These are phyloP conservation scores for Dinochytrium kinnereticum DNA, from an alignment of 371 early-diverging fungal species.

Conservation along the genomic window DNA sequence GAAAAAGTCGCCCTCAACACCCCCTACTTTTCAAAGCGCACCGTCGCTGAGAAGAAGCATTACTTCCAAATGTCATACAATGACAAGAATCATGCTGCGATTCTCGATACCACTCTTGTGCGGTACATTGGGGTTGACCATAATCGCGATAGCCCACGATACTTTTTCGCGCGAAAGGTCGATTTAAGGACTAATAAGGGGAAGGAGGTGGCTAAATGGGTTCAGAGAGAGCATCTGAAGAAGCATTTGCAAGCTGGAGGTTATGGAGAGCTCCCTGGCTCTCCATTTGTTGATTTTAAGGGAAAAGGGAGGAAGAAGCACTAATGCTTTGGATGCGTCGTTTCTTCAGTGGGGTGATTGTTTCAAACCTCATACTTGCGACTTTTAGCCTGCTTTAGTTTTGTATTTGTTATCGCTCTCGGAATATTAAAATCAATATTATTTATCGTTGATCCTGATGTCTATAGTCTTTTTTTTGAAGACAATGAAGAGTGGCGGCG, in stretches of 20 bases:
- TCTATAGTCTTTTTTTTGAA: too few relatives aligned
- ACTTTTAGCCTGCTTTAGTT: too few relatives aligned
- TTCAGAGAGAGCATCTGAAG: slow-evolving; percentile 13
- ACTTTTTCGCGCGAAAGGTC: slow-evolving; percentile 40
- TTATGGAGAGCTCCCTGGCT: background rate
- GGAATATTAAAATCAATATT: too few relatives aligned
- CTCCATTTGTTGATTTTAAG: background rate
- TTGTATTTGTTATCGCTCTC: too few relatives aligned
- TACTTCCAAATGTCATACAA: background rate
- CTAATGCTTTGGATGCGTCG: background rate
- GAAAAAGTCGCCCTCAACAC: slow-evolving; percentile 32
- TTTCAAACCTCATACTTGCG: too few relatives aligned
- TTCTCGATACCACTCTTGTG: slow-evolving; percentile 22
- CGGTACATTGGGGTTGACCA: slow-evolving; percentile 23
- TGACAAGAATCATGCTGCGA: slow-evolving; percentile 44
- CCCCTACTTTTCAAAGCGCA: slow-evolving; percentile 25
- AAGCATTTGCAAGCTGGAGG: slow-evolving; percentile 9
- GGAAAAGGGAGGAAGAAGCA: background rate
- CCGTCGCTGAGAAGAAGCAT: slow-evolving; percentile 14
- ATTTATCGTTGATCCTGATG: too few relatives aligned
- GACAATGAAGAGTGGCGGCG: too few relatives aligned
- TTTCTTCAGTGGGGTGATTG: too few relatives aligned
- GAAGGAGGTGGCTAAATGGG: slow-evolving; percentile 35
- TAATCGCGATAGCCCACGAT: slow-evolving; percentile 20
- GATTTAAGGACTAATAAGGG: slow-evolving; percentile 26